Conservation (phyloP, 225 moss, liverwort and hornwort species). For the Rhytidiadelphus loreus region DNA sequence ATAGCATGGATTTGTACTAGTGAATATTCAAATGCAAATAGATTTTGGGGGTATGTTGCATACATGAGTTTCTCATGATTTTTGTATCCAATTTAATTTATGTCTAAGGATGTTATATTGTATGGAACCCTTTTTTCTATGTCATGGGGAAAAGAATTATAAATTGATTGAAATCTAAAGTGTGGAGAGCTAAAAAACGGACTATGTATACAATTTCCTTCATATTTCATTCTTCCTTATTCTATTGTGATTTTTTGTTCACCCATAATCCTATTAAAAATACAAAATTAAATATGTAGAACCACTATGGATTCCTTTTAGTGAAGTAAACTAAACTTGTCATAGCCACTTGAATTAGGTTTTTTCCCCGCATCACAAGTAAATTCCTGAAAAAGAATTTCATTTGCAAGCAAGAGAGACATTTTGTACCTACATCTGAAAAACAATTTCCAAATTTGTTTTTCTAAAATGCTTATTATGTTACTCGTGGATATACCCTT, state of each 20-base stretch:
- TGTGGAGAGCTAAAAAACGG: neutral
- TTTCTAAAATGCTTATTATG: neutral
- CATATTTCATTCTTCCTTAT: neutral
- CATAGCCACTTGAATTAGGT: neutral
- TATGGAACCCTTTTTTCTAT: neutral
- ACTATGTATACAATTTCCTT: neutral
- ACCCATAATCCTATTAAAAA: neutral
- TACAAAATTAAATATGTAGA: neutral
- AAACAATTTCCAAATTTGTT: neutral
- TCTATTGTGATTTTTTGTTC: neutral
- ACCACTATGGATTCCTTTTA: neutral
- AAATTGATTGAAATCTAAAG: neutral
- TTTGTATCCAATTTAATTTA: neutral
- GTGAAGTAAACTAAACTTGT: neutral
- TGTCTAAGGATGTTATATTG: neutral
- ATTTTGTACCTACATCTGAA: neutral
- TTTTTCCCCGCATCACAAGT: neutral
- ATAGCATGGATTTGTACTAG: neutral
- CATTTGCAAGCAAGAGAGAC: neutral
- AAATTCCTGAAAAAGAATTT: neutral
- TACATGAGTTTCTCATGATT: neutral
- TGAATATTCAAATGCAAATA: neutral
- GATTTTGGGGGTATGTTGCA: neutral
- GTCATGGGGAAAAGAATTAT: too few species aligned
- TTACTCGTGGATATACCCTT: neutral